phyloP scores from a whole-genome alignment of 257 asterid species.

The Nicotiana paniculata region DNA sequence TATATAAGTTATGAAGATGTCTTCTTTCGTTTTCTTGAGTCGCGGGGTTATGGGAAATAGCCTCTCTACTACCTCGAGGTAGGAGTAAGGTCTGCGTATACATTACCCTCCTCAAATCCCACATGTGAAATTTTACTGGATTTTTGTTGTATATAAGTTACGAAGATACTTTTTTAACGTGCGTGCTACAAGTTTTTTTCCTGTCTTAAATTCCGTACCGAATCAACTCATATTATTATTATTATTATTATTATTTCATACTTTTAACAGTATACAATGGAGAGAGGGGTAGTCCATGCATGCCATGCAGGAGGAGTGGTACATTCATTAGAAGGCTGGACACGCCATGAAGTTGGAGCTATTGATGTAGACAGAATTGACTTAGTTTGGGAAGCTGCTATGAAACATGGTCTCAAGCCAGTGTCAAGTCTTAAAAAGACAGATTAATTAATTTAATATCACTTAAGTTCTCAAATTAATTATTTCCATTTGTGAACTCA shows the following conservation, averaged over 20 bases:
- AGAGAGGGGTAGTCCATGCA: conserved; percentile 86
- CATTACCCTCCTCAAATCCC: too few species aligned
- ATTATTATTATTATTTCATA: too few species aligned
- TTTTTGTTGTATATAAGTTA: too few species aligned
- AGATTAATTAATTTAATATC: background rate
- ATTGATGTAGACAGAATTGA: conserved; percentile 57
- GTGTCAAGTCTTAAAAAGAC: conserved; percentile 16
- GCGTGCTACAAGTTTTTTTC: too few species aligned
- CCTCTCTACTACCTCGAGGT: too few species aligned
- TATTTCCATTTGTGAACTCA: background rate
- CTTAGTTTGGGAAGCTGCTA: conserved; percentile 61
- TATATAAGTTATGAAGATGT: too few species aligned
- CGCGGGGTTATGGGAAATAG: too few species aligned
- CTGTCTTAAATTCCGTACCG: too few species aligned
- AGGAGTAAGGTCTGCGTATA: too few species aligned
- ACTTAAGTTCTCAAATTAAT: background rate
- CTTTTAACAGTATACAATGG: conserved; percentile 69
- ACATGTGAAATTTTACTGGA: background rate
- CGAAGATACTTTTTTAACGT: too few species aligned
- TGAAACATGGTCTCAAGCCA: conserved; percentile 59
- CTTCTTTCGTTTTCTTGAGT: too few species aligned
- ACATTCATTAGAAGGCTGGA: conserved; percentile 64
- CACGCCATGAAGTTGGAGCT: conserved; percentile 68
- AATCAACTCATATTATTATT: too few species aligned
- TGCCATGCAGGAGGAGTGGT: conserved; percentile 77